Percentiles rank a stretch among this genome's conserved stretches.
phyloP scores from a whole-genome alignment of 441 rosid species.

The Eugenia klotzschiana region DNA sequence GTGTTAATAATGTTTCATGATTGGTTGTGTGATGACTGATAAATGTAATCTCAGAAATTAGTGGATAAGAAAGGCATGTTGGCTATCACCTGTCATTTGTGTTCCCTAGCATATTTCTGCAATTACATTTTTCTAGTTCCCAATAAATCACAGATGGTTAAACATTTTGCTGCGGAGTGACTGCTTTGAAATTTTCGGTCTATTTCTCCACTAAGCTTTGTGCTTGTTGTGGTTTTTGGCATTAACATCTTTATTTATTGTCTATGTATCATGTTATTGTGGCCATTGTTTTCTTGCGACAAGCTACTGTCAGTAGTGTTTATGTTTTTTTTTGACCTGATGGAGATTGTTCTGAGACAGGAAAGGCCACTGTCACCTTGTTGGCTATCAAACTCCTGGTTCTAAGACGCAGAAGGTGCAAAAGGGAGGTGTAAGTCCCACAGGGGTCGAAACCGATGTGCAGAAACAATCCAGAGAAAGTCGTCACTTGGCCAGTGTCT shows the following conservation, averaged over 20 bases:
- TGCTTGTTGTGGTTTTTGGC: background rate
- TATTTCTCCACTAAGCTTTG: background rate
- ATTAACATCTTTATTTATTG: background rate
- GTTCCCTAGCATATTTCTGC: background rate
- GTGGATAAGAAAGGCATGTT: background rate
- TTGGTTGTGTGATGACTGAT: background rate
- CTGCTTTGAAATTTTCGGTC: background rate
- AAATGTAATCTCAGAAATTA: background rate
- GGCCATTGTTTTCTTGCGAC: background rate
- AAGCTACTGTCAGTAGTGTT: background rate
- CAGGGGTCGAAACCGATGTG: slow-evolving; percentile 3
- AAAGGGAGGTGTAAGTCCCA: slow-evolving; percentile 16
- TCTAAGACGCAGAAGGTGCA: background rate
- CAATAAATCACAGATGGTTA: background rate
- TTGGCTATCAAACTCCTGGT: slow-evolving; percentile 30
- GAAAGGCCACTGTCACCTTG: slow-evolving; percentile 34
- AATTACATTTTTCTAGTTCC: background rate
- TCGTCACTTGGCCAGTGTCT: slow-evolving; percentile 1
- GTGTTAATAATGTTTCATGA: background rate
- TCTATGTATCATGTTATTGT: background rate
- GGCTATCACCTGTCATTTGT: background rate
- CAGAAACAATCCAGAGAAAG: slow-evolving; percentile 11
- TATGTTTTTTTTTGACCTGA: background rate
- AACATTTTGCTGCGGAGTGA: background rate
- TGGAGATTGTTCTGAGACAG: slow-evolving; percentile 29